phyloP scores from a whole-genome alignment of 768 basidiomycete genomes.

The Amylocystis lapponica region DNA sequence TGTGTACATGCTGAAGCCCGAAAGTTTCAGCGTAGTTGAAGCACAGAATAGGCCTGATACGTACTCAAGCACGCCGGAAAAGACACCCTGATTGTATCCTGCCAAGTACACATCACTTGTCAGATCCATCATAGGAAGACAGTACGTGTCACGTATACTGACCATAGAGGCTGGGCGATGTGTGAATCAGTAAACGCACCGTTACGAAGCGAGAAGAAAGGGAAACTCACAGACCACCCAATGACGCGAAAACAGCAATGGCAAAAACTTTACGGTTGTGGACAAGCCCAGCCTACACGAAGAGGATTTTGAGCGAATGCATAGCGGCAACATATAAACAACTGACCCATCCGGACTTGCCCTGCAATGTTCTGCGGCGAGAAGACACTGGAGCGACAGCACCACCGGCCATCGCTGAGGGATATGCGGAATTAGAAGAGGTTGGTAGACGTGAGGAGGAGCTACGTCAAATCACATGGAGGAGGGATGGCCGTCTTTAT shows the following conservation, averaged over 20 bases:
- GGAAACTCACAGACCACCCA: constrained; percentile 63
- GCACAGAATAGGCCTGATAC: constrained; percentile 6
- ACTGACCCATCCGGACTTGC: constrained; percentile 62
- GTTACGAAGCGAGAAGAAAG: not conserved
- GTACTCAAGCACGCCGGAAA: constrained; percentile 67
- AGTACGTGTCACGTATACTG: constrained; percentile 16
- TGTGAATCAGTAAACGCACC: not conserved
- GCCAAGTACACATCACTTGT: constrained; percentile 2
- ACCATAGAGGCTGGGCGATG: constrained; percentile 54
- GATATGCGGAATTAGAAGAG: not conserved
- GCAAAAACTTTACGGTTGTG: constrained; percentile 60
- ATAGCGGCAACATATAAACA: not conserved
- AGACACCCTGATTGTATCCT: constrained; percentile 77
- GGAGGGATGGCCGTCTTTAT: too few relatives aligned
- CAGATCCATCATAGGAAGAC: not conserved
- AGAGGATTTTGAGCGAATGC: constrained; percentile 1
- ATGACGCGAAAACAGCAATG: constrained; percentile 71
- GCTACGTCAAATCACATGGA: too few relatives aligned
- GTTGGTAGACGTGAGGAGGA: not conserved
- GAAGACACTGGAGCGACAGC: constrained; percentile 26
- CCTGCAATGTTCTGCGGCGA: constrained; percentile 51
- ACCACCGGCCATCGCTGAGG: constrained; percentile 48
- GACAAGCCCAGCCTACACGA: constrained; percentile 55
- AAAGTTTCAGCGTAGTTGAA: not conserved
- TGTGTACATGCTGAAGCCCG: constrained; percentile 37